Conservation (phyloP, 2,329 filamentous ascomycete genomes). For the Cladosporium sp. region DNA sequence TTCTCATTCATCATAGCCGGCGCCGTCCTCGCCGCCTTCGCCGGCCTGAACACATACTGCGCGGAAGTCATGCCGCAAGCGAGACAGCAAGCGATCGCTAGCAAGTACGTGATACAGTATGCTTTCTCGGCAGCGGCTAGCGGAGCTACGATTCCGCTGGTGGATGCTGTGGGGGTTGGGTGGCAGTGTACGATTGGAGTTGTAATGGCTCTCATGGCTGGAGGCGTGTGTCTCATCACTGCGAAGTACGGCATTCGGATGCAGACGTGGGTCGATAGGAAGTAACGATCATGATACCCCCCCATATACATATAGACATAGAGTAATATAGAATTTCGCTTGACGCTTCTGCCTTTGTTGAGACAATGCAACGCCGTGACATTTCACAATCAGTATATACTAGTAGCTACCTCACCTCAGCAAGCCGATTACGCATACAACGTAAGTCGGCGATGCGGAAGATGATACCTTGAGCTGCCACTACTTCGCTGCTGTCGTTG, state of each 20-base stretch:
- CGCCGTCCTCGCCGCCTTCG: conserved; percentile 70
- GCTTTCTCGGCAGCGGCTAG: conserved; percentile 68
- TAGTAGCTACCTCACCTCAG: neutral
- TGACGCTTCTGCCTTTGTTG: neutral
- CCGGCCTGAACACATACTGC: conserved; percentile 73
- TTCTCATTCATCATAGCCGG: conserved; percentile 71
- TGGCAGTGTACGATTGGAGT: conserved; percentile 43
- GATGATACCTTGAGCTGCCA: neutral
- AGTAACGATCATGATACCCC: neutral
- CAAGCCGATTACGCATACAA: neutral
- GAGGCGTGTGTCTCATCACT: conserved; percentile 20
- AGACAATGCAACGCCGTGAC: neutral
- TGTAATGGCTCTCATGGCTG: conserved; percentile 25
- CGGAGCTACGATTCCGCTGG: conserved; percentile 67
- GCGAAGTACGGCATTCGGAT: conserved; percentile 24
- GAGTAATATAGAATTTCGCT: neutral
- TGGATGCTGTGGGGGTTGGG: conserved; percentile 70
- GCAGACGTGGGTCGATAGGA: conserved; percentile 25
- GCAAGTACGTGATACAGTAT: conserved; percentile 76
- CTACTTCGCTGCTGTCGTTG: neutral
- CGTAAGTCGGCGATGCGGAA: neutral
- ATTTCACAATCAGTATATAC: neutral
- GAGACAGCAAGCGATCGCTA: conserved; percentile 67
- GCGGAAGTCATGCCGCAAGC: conserved; percentile 72
- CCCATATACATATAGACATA: conserved; percentile 1